Percentiles rank a stretch among this genome's conserved stretches.
Evolutionary conservation across 495 filamentous ascomycete species (phyloP).

Genomic region (Coniosporium apollinis): DNA sequence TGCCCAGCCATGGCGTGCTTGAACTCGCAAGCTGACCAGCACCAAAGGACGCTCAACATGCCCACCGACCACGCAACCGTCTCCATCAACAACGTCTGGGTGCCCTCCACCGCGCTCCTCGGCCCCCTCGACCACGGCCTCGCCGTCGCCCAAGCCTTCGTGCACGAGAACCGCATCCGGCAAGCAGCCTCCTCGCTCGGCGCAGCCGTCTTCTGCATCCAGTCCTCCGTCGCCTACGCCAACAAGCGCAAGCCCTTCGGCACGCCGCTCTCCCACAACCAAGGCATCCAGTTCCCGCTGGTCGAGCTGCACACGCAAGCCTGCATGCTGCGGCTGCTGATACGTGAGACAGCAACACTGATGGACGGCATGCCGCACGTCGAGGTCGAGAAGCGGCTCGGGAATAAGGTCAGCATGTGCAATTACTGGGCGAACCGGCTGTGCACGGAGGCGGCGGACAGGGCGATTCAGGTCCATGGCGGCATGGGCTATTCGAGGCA

Average conservation of each 20-base stretch:
- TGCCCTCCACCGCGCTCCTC: conserved; percentile 31
- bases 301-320: conserved; percentile 42
- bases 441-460: conserved; percentile 39
- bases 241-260: conserved; percentile 36
- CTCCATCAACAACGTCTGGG: conserved; percentile 30
- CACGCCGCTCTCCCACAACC: conserved; percentile 35
- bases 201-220: conserved; percentile 38
- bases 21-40: too few species aligned
- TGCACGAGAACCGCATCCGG: conserved; percentile 44
- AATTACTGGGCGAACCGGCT: conserved; percentile 47
- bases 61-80: conserved; percentile 43
- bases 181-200: conserved; percentile 43
- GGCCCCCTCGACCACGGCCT: conserved; percentile 32
- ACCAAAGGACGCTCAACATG: conserved; percentile 39
- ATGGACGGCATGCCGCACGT: conserved; percentile 38
- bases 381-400: conserved; percentile 35
- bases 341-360: conserved; percentile 38
- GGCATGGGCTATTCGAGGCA: conserved; percentile 26
- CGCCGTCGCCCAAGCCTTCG: conserved; percentile 41
- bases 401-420: conserved; percentile 43
- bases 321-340: conserved; percentile 42
- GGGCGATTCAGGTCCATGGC: conserved; percentile 42
- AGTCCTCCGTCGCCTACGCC: conserved; percentile 35
- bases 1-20: too few species aligned
- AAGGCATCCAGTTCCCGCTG: conserved; percentile 43